Evolutionary conservation across 2,329 filamentous ascomycete genomes (phyloP).

Genomic region (Pseudocercospora fuligena): DNA sequence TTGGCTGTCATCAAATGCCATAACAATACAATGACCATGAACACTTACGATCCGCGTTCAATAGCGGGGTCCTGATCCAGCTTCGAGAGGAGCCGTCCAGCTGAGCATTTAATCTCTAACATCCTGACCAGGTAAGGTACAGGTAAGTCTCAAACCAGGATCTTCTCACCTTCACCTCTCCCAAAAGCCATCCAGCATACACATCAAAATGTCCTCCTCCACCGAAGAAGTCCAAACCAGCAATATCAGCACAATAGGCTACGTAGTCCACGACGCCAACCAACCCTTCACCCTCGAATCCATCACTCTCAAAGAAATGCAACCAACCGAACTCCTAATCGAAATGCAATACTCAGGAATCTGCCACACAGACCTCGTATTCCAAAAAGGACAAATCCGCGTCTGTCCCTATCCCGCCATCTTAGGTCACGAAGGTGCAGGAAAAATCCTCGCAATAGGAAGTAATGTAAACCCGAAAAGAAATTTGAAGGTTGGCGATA

Average conservation of each 20-base stretch:
- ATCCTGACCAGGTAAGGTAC: background rate
- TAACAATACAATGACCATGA: background rate
- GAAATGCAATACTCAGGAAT: conserved; percentile 32
- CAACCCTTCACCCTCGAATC: conserved; percentile 28
- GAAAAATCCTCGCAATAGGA: conserved; percentile 24
- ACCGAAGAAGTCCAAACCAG: background rate
- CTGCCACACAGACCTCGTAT: conserved; percentile 33
- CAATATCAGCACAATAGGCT: conserved; percentile 9
- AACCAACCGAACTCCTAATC: conserved; percentile 27
- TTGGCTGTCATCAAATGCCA: background rate
- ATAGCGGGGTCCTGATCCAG: background rate
- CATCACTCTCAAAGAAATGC: conserved; percentile 25
- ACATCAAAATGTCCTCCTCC: too few relatives aligned
- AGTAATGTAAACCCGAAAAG: conserved; percentile 20
- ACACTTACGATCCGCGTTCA: background rate
- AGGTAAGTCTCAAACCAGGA: background rate
- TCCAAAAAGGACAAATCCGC: conserved; percentile 26
- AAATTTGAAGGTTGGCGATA: conserved; percentile 24
- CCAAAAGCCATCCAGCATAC: too few relatives aligned
- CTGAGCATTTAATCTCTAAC: background rate
- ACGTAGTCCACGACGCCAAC: conserved; percentile 26
- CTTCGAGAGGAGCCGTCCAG: background rate
- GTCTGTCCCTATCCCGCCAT: conserved; percentile 27
- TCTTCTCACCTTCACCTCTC: background rate
- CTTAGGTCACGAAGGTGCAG: conserved; percentile 30